Evolutionary conservation across 495 filamentous ascomycete species (phyloP), one percentile per base, ranked within the genome.

Genomic region (Aspergillus nidulans): DNA sequence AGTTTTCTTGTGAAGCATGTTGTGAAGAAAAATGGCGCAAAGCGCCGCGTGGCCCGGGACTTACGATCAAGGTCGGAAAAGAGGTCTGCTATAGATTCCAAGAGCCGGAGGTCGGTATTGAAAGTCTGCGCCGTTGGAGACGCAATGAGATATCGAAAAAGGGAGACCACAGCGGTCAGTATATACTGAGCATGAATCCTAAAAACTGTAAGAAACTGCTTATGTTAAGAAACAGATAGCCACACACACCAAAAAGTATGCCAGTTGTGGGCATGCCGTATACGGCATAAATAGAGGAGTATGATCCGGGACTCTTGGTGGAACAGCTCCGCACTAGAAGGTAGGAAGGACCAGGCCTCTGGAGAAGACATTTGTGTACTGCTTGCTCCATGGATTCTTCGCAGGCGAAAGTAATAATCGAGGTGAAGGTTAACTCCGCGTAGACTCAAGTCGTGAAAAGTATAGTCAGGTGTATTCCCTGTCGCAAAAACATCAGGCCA

Each of bases 401-500:
- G 53, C 1, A 71, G 36, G 25, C 62, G 63, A 39, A 56, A 61
- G 23, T 67, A 69, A 42, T 69, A 69, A 41, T 71, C 67, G 36
- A 69, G 42, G 30, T 67, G 66, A 3, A 69, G 45, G 25, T 53
- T 65, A 4, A 65, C 58, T 4, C 68, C 68, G 0, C 68, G 62
- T 15, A 69, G 44, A 30, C 63, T 65, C n/a, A 69, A 54, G 51
- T 70, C 63, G 19, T 65, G 68, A 18, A 67, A 60, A 5, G 56
- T 24, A 20, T 65, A 64, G n/a, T 65, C 49, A 1, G 68, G 63
- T 13, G 56, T 50, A 9, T 9, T 42, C 24, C 57, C 51, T 1
- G 58, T 63, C 0, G 63, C 63, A 45, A 66, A 65, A 12, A 45
- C 16, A 42, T 70, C 60, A 0, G 64, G 63, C 20, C 54, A 60